Percentiles rank a stretch among this genome's conserved stretches.
These are phyloP conservation scores for Penicillium flavigenum DNA, from an alignment of 495 filamentous ascomycete genomes.

Conservation along the genomic window DNA sequence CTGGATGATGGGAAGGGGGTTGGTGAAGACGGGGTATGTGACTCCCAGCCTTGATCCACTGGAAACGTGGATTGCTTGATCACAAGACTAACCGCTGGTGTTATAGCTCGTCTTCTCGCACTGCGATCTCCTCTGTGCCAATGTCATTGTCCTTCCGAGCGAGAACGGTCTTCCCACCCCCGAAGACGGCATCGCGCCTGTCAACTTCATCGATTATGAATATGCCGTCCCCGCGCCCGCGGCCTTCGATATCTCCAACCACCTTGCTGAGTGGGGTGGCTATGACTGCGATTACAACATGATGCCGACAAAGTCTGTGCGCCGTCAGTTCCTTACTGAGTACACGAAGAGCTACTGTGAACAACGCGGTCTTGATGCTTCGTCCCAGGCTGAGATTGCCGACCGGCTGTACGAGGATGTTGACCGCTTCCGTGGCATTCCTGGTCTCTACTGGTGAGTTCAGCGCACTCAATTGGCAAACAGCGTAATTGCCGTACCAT, in stretches of 20 bases:
- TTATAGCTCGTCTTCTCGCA: constrained; percentile 84
- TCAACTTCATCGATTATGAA: constrained; percentile 98
- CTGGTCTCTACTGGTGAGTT: constrained; percentile 74
- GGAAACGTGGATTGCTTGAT: background rate
- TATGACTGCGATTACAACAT: constrained; percentile 89
- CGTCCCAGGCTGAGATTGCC: constrained; percentile 60
- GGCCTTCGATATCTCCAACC: constrained; percentile 99
- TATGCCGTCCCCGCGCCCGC: constrained; percentile 91
- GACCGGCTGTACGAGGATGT: constrained; percentile 72
- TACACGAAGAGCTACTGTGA: constrained; percentile 63
- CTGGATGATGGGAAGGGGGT: constrained; percentile 73
- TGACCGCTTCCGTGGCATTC: constrained; percentile 83
- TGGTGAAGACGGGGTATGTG: constrained; percentile 68
- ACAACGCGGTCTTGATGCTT: constrained; percentile 36
- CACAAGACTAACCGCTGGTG: constrained; percentile 18
- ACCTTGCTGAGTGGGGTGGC: constrained; percentile 98
- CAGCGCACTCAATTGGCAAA: background rate
- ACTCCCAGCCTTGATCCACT: constrained; percentile 3
- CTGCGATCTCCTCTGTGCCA: constrained; percentile 91
- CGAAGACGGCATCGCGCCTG: constrained; percentile 44
- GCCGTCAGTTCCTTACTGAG: constrained; percentile 76
- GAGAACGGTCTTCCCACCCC: constrained; percentile 29
- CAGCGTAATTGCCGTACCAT: background rate
- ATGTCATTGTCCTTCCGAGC: constrained; percentile 81
- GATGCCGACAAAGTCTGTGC: constrained; percentile 74